These are phyloP conservation scores for Metschnikowia lachancei DNA, from an alignment of 805 yeast species.

Conservation along the genomic window DNA sequence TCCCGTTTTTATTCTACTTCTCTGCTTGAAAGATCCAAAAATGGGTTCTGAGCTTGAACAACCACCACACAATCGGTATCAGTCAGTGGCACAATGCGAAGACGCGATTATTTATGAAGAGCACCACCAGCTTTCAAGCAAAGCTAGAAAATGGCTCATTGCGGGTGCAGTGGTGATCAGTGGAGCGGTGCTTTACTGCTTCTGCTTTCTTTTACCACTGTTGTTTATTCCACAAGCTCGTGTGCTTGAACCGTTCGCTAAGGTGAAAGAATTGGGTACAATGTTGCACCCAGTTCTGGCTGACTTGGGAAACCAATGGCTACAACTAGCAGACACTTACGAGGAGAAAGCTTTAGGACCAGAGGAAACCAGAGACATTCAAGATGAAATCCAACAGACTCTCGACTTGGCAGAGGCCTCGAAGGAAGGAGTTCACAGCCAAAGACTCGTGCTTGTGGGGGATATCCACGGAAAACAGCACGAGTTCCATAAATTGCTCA, in stretches of 20 bases:
- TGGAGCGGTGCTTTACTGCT: constrained; percentile 25
- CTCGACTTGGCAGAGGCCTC: neutral
- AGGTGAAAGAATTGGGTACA: constrained; percentile 26
- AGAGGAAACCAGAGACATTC: too few relatives aligned
- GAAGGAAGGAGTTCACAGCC: constrained; percentile 8
- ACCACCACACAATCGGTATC: constrained; percentile 1
- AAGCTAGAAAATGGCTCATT: constrained; percentile 9
- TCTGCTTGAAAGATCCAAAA: neutral
- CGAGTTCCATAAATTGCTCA: constrained; percentile 52
- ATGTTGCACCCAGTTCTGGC: constrained; percentile 27
- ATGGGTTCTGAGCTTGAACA: neutral
- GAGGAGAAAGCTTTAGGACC: neutral
- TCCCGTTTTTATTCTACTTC: too few relatives aligned
- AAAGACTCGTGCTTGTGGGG: constrained; percentile 69
- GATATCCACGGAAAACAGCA: constrained; percentile 82
- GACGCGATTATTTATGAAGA: constrained; percentile 13
- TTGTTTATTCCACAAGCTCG: constrained; percentile 34
- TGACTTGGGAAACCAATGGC: constrained; percentile 3
- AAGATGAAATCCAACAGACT: too few relatives aligned
- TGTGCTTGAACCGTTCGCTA: constrained; percentile 25
- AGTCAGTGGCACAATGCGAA: constrained; percentile 5
- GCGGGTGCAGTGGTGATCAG: constrained; percentile 9
- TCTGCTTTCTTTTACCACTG: constrained; percentile 34
- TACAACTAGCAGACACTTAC: neutral
- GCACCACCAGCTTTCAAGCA: constrained; percentile 9